Evolutionary conservation across 441 rosid species (phyloP).

Genomic region (Croton laevigatus): DNA sequence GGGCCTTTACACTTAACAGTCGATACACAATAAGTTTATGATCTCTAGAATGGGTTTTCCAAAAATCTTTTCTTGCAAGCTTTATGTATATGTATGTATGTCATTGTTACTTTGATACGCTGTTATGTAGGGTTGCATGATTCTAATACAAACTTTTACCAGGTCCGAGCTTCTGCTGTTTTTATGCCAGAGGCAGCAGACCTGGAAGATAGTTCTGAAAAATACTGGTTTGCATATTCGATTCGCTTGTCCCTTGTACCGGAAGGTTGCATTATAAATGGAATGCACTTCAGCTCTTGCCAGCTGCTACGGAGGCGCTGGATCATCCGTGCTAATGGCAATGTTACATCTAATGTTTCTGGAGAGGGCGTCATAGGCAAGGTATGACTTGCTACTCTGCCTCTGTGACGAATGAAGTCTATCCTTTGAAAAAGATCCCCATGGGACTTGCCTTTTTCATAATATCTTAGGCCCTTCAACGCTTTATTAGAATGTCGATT

Average conservation of each 20-base stretch:
- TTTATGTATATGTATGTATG: background rate
- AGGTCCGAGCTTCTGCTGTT: slow-evolving; percentile 75
- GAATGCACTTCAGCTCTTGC: slow-evolving; percentile 51
- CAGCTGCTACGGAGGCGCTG: slow-evolving; percentile 63
- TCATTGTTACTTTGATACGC: background rate
- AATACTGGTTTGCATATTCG: slow-evolving; percentile 54
- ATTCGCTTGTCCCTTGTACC: slow-evolving; percentile 74
- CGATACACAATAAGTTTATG: too few species aligned
- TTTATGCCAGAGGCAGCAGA: slow-evolving; percentile 55
- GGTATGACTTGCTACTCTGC: slow-evolving; percentile 34
- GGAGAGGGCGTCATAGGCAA: slow-evolving; percentile 66
- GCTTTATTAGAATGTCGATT: background rate
- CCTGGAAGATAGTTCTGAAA: slow-evolving; percentile 26
- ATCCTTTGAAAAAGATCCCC: background rate
- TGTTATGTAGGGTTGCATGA: background rate
- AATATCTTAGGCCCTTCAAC: background rate
- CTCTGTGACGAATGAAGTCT: background rate
- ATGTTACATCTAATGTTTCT: slow-evolving; percentile 34
- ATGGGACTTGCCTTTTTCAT: background rate
- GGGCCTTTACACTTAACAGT: too few species aligned
- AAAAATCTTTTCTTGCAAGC: background rate
- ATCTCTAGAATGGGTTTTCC: too few species aligned
- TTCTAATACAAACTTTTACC: slow-evolving; percentile 14
- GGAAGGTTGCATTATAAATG: slow-evolving; percentile 55
- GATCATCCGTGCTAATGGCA: slow-evolving; percentile 47